Percentiles rank a stretch among this genome's conserved stretches.
phyloP scores from a whole-genome alignment of 768 basidiomycete genomes.

The Mycena filopes region DNA sequence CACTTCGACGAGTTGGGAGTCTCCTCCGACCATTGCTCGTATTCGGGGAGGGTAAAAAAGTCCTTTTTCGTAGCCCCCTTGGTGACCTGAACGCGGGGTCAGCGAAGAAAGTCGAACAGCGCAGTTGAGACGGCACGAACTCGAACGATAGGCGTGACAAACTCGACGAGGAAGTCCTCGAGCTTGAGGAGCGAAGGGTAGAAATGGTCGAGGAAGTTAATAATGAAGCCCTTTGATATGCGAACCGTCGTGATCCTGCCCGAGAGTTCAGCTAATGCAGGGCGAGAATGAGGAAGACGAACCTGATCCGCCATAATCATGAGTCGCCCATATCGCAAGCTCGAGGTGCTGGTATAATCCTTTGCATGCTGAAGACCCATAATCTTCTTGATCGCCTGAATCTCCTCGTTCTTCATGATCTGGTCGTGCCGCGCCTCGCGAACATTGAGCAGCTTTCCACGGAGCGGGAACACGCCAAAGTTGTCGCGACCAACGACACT shows the following conservation, averaged over 20 bases:
- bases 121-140: slow-evolving; percentile 55
- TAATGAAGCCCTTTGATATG: slow-evolving; percentile 99
- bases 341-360: slow-evolving; percentile 74
- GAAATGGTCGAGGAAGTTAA: slow-evolving; percentile 98
- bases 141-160: slow-evolving; percentile 97
- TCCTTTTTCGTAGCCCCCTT: slow-evolving; percentile 89
- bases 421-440: slow-evolving; percentile 96
- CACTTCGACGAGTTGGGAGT: slow-evolving; percentile 84
- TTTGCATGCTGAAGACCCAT: slow-evolving; percentile 96
- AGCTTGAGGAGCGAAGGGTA: slow-evolving; percentile 93
- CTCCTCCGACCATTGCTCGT: slow-evolving; percentile 88
- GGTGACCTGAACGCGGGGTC: slow-evolving; percentile 59
- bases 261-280: slow-evolving; percentile 1
- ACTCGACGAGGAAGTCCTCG: slow-evolving; percentile 94
- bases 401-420: slow-evolving; percentile 98
- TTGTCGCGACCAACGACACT: slow-evolving; percentile 95
- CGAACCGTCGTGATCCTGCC: slow-evolving; percentile 98
- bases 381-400: slow-evolving; percentile 97
- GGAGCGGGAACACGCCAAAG: slow-evolving; percentile 97
- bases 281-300: slow-evolving; percentile 27
- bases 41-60: slow-evolving; percentile 98
- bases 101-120: neutral
- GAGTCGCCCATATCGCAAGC: slow-evolving; percentile 89
- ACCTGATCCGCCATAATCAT: slow-evolving; percentile 99
- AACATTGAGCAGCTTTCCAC: slow-evolving; percentile 96